Base-by-base conservation (phyloP, 2,329 filamentous ascomycete genomes). In the Pseudocercospora fuligena region DNA sequence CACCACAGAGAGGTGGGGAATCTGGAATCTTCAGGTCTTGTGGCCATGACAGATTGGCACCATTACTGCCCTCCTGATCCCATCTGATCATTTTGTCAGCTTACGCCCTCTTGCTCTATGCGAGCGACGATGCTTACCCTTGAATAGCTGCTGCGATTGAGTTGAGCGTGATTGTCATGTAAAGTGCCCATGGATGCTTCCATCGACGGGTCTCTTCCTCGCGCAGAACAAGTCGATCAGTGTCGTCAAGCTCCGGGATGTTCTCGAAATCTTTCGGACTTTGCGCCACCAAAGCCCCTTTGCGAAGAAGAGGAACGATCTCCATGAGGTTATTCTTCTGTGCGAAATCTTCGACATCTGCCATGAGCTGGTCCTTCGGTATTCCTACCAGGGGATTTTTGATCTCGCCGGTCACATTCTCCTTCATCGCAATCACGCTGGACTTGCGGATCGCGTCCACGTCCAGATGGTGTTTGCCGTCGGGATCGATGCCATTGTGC, bases 271-370 rank as follows among this genome's bases (percentile, higher is more conserved):
- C 77, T n/a, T 80, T 78, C 0, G 86, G 85, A 25, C 83, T 78
- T 61, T 86, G 84, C 8, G 85, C 83, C n/a, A 86, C 78, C 43
- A 86, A 71, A 14, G 85, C 85, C 9, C 83, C 83, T 69, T 85
- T 85, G 31, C 81, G 80, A 65, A 87, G 85, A 25, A 72, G 75
- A 4, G 83, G 82, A 14, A 85, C 73, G n/a, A 85, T 25, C 87
- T 69, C 0, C 78, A 56, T 46, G 23, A 70, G 64, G 7, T 60
- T 61, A 27, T 66, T 60, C 60, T 64, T 64, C 9, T 43, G 46
- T 16, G 63, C 65, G n/a, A 64, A 70, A 12, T 49, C 59, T 27
- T 57, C 66, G 5, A 70, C 66, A n/a, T 68, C 56, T 27, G 46
- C 51, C 12, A 51, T 40, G 9, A 70, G 59, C 16, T 68, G 56